phyloP scores from a whole-genome alignment of 1,284 basidiomycete genomes.

The Austroboletus novae-zelandiae region DNA sequence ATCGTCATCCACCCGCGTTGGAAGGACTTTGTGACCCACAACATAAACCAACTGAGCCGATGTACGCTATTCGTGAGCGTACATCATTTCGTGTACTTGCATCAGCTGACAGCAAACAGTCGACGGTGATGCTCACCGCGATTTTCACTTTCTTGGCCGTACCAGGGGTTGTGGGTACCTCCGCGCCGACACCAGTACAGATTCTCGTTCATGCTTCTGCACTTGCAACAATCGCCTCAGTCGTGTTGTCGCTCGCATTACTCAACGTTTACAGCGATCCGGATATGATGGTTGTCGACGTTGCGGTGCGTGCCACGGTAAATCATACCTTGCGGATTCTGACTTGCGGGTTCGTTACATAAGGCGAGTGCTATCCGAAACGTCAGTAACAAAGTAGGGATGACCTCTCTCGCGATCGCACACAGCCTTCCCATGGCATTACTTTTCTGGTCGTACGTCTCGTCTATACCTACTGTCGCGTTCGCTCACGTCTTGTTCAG shows the following conservation, averaged over 20 bases:
- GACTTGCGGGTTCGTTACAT: too few species aligned
- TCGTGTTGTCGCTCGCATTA: constrained; percentile 15
- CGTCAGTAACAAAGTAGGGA: not conserved
- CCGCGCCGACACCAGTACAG: not conserved
- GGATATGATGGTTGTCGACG: not conserved
- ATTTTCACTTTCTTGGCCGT: constrained; percentile 21
- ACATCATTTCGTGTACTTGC: not conserved
- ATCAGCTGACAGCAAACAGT: constrained; percentile 6
- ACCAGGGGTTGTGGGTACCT: not conserved
- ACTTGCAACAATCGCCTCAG: constrained; percentile 13
- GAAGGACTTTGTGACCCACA: constrained; percentile 3
- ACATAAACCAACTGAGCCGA: constrained; percentile 50
- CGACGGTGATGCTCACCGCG: constrained; percentile 19
- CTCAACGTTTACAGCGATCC: constrained; percentile 19
- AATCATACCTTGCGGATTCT: too few species aligned
- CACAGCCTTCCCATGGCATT: constrained; percentile 6
- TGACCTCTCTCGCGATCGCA: constrained; percentile 2
- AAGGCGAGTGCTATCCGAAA: not conserved
- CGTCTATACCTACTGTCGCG: not conserved
- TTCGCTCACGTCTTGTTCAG: not conserved
- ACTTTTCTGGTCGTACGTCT: not conserved
- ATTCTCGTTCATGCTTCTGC: constrained; percentile 11
- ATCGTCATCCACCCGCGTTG: constrained; percentile 24
- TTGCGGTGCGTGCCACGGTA: constrained; percentile 10
- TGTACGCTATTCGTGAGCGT: constrained; percentile 44